Evolutionary conservation across 805 yeast species (phyloP), one percentile per base, ranked within the genome.

Genomic region (Torulaspora maleeae): DNA sequence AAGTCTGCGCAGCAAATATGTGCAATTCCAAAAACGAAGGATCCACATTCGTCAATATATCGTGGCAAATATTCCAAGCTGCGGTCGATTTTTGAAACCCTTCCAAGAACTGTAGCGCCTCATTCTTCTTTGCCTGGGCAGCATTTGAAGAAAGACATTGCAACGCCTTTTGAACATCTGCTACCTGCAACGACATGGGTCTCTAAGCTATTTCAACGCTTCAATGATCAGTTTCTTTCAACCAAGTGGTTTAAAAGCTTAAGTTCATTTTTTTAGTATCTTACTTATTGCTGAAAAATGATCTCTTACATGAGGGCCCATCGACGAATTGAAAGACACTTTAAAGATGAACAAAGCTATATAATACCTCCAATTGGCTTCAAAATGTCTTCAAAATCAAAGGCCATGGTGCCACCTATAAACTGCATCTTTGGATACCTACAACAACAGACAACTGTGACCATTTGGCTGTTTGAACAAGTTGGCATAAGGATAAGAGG

Each of bases 391-490:
- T 35, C 53, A 3, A 44, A 49, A 27, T 41, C 57, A 15, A 58
- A 52, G 27, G 51, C 60, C 3, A 76, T 81, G 71, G 77, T 89
- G 41, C 96, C 96, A 44, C 99, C 99, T 15, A 88, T 93, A 68
- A 90, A 89, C 65, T 79, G 89, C 60, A 78, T 93, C 39, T 93
- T 90, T 73, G 83, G 85, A 64, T 85, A 79, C 60, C 74, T 91
- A 51, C 96, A 90, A 64, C 85, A 85, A 55, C 91, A 86, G 56
- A 71, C 85, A 1, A 69, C 72, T 15, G 97, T 93, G 27, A 78
- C 83, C 6, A 79, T 93, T 28, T 91, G 97, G 97, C 71, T 93
- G 9, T 89, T 76, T 54, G 98, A 93, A 59, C 96, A 93, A 64
- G 76, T 82, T 0, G 80, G 79, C 16, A 73, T 75, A 53, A 74